phyloP scores from a whole-genome alignment of 805 yeast species.

The Myxozyma udenii region DNA sequence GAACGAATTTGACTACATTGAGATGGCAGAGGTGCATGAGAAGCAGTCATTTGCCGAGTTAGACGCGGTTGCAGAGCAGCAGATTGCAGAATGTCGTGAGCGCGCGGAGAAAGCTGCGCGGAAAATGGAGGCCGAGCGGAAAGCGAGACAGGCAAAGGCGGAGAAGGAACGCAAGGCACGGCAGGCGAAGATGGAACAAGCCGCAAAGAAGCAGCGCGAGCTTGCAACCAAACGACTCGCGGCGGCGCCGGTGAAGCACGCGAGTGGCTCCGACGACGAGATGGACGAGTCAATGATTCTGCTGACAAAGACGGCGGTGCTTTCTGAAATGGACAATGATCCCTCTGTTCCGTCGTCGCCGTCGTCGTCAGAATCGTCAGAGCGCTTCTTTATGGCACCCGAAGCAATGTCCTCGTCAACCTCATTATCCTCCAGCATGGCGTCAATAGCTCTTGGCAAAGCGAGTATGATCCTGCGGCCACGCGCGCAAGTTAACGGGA shows the following conservation, averaged over 20 bases:
- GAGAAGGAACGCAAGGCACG: neutral
- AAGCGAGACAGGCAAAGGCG: neutral
- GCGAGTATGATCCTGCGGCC: neutral
- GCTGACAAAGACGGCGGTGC: conserved; percentile 2
- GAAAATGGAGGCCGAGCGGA: conserved; percentile 6
- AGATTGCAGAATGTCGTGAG: conserved; percentile 11
- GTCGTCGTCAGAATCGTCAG: neutral
- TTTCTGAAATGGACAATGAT: conserved; percentile 1
- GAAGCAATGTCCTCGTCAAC: neutral
- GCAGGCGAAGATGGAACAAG: neutral
- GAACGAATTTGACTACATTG: conserved; percentile 21
- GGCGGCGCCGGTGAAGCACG: neutral
- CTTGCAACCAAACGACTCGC: neutral
- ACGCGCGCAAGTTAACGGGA: conserved; percentile 5
- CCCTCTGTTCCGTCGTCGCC: neutral
- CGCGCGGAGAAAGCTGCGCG: conserved; percentile 6
- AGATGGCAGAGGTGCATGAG: conserved; percentile 17
- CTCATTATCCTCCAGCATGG: neutral
- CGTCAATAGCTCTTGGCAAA: neutral
- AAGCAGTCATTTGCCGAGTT: conserved; percentile 4
- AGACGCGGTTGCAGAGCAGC: conserved; percentile 7
- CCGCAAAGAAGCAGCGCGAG: neutral
- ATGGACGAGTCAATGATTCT: conserved; percentile 14
- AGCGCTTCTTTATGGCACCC: neutral
- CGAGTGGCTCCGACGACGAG: neutral